Conservation (phyloP, 306 rosid species). For the Senna siamea region DNA sequence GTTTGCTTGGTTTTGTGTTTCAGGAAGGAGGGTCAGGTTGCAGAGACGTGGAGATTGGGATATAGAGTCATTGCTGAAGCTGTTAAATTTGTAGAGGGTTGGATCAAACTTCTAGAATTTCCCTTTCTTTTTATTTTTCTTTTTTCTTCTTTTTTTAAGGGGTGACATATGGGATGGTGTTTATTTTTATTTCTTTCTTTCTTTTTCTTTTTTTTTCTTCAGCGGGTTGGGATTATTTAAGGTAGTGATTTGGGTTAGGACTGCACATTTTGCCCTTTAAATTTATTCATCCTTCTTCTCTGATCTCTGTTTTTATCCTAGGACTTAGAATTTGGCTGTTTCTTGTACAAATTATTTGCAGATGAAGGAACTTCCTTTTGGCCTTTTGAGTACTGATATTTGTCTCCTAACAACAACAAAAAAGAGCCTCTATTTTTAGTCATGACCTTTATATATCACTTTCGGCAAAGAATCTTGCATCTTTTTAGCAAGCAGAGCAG, state of each 20-base stretch:
- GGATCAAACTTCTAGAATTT: background rate
- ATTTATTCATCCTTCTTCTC: conserved; percentile 30
- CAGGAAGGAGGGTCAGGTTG: conserved; percentile 68
- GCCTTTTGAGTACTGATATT: background rate
- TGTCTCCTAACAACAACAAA: background rate
- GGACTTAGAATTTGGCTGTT: conserved; percentile 48
- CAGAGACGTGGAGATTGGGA: conserved; percentile 59
- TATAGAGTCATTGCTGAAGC: conserved; percentile 42
- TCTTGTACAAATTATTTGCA: conserved; percentile 63
- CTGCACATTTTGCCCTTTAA: conserved; percentile 31
- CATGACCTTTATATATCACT: background rate
- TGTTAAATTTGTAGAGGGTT: conserved; percentile 45
- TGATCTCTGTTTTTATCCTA: conserved; percentile 32
- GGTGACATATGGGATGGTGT: conserved; percentile 33
- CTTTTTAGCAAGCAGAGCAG: no score
- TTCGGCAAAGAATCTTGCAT: background rate
- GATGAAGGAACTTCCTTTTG: conserved; percentile 37
- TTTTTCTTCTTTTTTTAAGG: conserved; percentile 15
- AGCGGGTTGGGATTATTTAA: conserved; percentile 35
- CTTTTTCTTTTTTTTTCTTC: conserved; percentile 27
- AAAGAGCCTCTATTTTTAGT: no score
- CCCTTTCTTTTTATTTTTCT: background rate
- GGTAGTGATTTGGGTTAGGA: conserved; percentile 35
- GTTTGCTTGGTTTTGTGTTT: conserved; percentile 9
- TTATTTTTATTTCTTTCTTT: background rate